Conservation (phyloP, 2,329 filamentous ascomycete genomes). For the Colletotrichum phormii region DNA sequence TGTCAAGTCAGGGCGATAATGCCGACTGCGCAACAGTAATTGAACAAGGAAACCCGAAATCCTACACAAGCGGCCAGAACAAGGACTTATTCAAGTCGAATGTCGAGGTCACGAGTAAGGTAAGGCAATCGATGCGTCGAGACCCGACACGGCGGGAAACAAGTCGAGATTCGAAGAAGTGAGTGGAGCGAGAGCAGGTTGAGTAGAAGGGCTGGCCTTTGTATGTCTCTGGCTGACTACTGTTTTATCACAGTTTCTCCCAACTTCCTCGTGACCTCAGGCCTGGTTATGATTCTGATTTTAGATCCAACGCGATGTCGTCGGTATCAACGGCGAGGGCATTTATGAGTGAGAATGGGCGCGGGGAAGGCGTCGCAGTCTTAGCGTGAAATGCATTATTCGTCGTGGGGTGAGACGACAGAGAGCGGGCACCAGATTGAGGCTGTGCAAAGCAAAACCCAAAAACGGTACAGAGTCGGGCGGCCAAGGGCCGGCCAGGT, state of each 20-base stretch:
- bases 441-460: constrained; percentile 32
- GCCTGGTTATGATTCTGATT: not conserved
- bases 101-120: constrained; percentile 1
- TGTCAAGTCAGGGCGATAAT: not conserved
- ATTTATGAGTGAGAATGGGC: not conserved
- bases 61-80: not conserved
- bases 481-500: not conserved
- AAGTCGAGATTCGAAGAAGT: not conserved
- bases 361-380: not conserved
- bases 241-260: not conserved
- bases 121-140: not conserved
- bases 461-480: not conserved
- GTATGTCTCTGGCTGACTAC: not conserved
- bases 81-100: constrained; percentile 2
- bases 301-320: not conserved
- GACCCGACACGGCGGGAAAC: not conserved
- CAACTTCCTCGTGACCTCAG: not conserved
- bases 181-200: not conserved
- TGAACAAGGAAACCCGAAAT: not conserved
- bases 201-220: not conserved
- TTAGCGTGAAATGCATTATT: not conserved
- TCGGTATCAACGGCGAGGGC: not conserved
- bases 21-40: not conserved
- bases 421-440: constrained; percentile 23
- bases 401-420: constrained; percentile 25